Percentiles rank a stretch among this genome's conserved stretches.
phyloP scores from a whole-genome alignment of 768 basidiomycete species.

The Sporobolomyces roseus region DNA sequence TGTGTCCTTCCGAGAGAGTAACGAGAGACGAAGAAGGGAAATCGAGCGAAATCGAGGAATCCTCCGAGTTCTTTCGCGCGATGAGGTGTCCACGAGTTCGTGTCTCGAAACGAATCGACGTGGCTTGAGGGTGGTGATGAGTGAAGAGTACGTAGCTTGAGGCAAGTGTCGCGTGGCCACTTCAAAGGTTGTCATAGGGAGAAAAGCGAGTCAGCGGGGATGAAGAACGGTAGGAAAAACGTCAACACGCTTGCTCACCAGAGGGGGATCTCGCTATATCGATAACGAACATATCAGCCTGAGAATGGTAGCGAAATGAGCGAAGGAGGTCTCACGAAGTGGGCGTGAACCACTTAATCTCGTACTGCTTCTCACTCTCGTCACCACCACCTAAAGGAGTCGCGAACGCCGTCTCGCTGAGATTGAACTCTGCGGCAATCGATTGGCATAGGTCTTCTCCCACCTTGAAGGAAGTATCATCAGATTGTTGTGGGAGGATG shows the following conservation, averaged over 20 bases:
- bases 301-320: neutral
- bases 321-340: neutral
- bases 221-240: too few species aligned
- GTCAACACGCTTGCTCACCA: constrained; percentile 43
- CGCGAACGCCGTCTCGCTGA: constrained; percentile 45
- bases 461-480: neutral
- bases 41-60: constrained; percentile 42
- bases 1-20: constrained; percentile 4
- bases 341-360: constrained; percentile 40
- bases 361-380: neutral
- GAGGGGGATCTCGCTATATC: constrained; percentile 41
- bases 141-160: constrained; percentile 45
- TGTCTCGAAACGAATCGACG: constrained; percentile 41
- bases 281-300: too few species aligned
- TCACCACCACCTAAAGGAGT: neutral
- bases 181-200: neutral
- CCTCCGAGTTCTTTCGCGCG: constrained; percentile 22
- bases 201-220: neutral
- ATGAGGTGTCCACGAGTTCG: constrained; percentile 36
- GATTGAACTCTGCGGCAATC: constrained; percentile 45
- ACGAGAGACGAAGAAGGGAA: constrained; percentile 41
- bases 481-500: constrained; percentile 29
- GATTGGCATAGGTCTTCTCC: constrained; percentile 14
- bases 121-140: constrained; percentile 19
- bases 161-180: constrained; percentile 50